Conservation (phyloP, 2,329 filamentous ascomycete genomes). For the Cercospora berteroae region DNA sequence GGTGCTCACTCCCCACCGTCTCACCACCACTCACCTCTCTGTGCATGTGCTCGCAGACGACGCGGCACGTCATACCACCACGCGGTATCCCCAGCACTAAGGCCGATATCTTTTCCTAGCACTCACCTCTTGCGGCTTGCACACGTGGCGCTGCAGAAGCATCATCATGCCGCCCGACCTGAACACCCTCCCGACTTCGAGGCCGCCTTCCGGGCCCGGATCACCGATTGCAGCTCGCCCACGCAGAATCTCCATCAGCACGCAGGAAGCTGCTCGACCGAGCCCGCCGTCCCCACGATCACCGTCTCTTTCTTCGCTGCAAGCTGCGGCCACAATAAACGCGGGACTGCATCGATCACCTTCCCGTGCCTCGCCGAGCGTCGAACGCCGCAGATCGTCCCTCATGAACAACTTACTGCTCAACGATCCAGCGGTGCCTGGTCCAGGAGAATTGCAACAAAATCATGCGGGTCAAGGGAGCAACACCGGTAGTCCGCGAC, state of each 20-base stretch:
- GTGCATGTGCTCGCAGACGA: neutral
- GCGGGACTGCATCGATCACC: conserved; percentile 56
- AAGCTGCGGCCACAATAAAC: conserved; percentile 74
- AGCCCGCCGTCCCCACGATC: conserved; percentile 60
- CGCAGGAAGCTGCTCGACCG: conserved; percentile 42
- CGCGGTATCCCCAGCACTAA: conserved; percentile 7
- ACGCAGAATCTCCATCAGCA: conserved; percentile 36
- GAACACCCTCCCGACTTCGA: conserved; percentile 51
- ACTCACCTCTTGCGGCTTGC: neutral
- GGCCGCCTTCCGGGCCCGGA: conserved; percentile 36
- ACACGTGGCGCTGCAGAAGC: neutral
- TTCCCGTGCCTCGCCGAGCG: conserved; percentile 46
- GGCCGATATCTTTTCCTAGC: neutral
- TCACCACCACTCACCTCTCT: conserved; percentile 1
- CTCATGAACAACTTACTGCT: conserved; percentile 71
- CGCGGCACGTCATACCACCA: conserved; percentile 4
- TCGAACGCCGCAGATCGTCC: conserved; percentile 62
- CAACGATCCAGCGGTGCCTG: conserved; percentile 67
- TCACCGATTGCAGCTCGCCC: conserved; percentile 33
- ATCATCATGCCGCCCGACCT: conserved; percentile 55
- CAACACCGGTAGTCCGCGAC: conserved; percentile 29
- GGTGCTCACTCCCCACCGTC: neutral
- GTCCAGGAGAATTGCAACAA: conserved; percentile 66
- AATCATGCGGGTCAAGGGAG: conserved; percentile 34
- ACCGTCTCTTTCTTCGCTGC: conserved; percentile 66